Percentiles rank a stretch among this genome's conserved stretches.
Evolutionary conservation across 2,329 filamentous ascomycete species (phyloP).

Genomic region (Rhynchosporium agropyri): DNA sequence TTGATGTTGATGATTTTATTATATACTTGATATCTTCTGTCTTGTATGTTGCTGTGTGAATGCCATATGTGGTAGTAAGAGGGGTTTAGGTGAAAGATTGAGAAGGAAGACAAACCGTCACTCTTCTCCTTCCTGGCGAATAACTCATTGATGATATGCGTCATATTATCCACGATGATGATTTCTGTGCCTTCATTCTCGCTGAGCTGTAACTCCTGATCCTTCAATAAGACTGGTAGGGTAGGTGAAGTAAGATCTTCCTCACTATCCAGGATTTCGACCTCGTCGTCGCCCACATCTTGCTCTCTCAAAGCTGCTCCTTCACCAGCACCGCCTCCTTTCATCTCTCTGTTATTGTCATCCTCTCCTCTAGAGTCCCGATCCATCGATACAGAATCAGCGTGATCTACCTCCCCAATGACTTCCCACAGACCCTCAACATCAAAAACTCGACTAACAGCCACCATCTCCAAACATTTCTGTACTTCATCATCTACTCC

Average conservation of each 20-base stretch:
- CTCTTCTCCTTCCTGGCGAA: constrained; percentile 50
- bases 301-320: background rate
- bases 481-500: constrained; percentile 30
- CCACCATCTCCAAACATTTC: constrained; percentile 51
- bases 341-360: background rate
- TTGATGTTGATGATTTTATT: background rate
- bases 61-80: background rate
- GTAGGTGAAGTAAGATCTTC: constrained; percentile 19
- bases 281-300: background rate
- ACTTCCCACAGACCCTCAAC: constrained; percentile 61
- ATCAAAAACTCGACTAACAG: constrained; percentile 61
- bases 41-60: background rate
- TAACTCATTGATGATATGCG: constrained; percentile 53
- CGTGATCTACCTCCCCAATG: constrained; percentile 49
- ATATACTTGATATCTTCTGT: background rate
- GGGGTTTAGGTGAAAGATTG: background rate
- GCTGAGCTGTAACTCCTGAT: background rate
- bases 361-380: background rate
- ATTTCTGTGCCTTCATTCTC: constrained; percentile 44
- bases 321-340: background rate
- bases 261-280: constrained; percentile 30
- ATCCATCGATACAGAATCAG: background rate
- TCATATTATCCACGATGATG: constrained; percentile 59
- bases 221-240: constrained; percentile 5
- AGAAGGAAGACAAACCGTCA: constrained; percentile 41